Base-by-base conservation (phyloP, 2,329 filamentous ascomycete species). In the Xylaria digitata region DNA sequence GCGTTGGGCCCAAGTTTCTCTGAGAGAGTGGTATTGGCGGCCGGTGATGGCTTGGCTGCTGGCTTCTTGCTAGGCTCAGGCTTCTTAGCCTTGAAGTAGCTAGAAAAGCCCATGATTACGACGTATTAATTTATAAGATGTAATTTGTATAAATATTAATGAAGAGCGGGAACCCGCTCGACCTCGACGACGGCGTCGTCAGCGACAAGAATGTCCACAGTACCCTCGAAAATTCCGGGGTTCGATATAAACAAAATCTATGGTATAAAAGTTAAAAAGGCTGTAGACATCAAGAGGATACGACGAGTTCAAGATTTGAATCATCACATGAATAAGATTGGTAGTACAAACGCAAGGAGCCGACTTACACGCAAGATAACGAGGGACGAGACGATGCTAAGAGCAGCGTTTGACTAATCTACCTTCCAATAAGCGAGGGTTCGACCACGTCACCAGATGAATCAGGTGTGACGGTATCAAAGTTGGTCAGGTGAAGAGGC, bases 1-100 rank as follows among this genome's bases (percentile, higher is more conserved):
- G 68, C 69, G 6, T 67, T 70, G 1, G 77, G 73, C 2, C 76
- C 70, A 1, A 69, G 71, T 68, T 83, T 84, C 62, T 84, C 83
- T 2, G 79, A 78, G 6, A 73, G 68, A 0, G 57, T 19, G 46
- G 72, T 57, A 68, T 74, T 56, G 63, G 75, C 67, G 68, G 76
- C 40, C 70, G 75, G 34, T 56, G 73, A 56, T 56, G 70, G 53
- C 53, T 69, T 43, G n/a, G 68, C 58, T 1, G 70, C 52, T 5
- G 75, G 64, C 54, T 73, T 73, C 63, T 73, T 71, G 50, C 72
- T 75, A 6, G 74, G 64, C 55, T 77, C 75, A 19, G 80, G 79
- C 80, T 82, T 82, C 62, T 82, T 81, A 50, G 85, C 80, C 80
- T 87, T 89, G 82, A 91, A 90, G 73, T 90, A 91, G 75, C 78